A percentile compares a stretch with the other conserved stretches of the same genome.
These are phyloP conservation scores for Oryza officinalis DNA, from an alignment of 176 grass and related monocot genomes.

Conservation along the genomic window DNA sequence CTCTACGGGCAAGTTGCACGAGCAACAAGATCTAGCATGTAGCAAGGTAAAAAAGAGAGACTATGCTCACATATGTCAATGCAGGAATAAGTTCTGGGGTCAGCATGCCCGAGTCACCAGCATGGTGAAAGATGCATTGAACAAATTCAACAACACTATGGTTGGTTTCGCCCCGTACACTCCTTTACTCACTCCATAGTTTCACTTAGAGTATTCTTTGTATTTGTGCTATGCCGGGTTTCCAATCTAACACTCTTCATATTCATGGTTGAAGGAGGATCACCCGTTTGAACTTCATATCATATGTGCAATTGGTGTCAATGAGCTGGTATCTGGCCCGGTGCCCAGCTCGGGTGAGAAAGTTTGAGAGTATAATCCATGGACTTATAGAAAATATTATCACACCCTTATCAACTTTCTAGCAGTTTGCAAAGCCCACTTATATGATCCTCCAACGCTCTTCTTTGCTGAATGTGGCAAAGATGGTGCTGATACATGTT, in stretches of 20 bases:
- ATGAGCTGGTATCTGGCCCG: slow-evolving; percentile 11
- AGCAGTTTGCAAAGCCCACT: not conserved
- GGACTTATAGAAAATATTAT: not conserved
- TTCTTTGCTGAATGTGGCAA: slow-evolving; percentile 36
- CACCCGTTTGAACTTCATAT: not conserved
- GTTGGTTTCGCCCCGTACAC: not conserved
- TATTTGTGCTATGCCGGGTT: not conserved
- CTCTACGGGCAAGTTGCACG: no score
- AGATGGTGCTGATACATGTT: not conserved
- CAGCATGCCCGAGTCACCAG: not conserved
- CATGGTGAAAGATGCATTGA: slow-evolving; percentile 8
- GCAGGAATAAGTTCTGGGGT: not conserved
- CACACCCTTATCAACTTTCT: slow-evolving; percentile 27
- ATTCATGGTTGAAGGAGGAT: not conserved
- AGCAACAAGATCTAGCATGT: not conserved
- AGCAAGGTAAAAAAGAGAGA: not conserved
- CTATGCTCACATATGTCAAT: not conserved
- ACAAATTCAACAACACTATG: not conserved
- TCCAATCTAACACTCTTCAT: not conserved
- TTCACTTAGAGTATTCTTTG: not conserved
- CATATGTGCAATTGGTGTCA: slow-evolving; percentile 18
- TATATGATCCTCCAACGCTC: not conserved
- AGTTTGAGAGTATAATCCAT: not conserved
- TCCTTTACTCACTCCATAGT: not conserved
- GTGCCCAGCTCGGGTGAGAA: not conserved